Base-by-base conservation (phyloP, 2,329 filamentous ascomycete genomes). In the Botrytis byssoidea region DNA sequence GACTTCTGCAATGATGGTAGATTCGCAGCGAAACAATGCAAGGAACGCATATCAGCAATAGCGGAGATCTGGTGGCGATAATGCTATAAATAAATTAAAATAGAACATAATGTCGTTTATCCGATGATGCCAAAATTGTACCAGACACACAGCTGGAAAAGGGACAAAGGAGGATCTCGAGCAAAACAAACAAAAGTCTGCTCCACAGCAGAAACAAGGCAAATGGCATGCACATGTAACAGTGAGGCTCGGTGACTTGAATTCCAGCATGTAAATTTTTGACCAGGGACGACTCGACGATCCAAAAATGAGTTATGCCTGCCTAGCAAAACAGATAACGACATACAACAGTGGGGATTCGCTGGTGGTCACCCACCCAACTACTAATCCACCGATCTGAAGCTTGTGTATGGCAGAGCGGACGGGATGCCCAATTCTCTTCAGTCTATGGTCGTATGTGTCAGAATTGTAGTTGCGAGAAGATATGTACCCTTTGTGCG, bases 381-480 rank as follows among this genome's bases (percentile, higher is more conserved):
- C 64, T 67, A 67, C 64, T 67, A 67, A 67, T 55, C 64, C 46
- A 67, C 64, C 64, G 64, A 67, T 67, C 64, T 67, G 64, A 67
- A 67, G 64, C 64, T 67, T 67, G 64, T 67, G 64, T 67, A 67
- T 67, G 64, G 64, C 64, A 67, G 64, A 67, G 64, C 64, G 64
- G 64, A 67, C 64, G 64, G 65, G 46, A 55, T 67, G 65, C 65
- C 46, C 65, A 67, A 67, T 67, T 67, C 65, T 67, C 64, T 67
- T 67, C 64, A 67, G 64, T 67, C 64, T 67, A 67, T 67, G 64
- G 65, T 68, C 65, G 46, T 68, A 68, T 68, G 65, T 68, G 32
- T 0, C 0, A 1, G 2, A 3, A 0, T 0, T 4, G 2, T 3
- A 0, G 25, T 18, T 29, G 32, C 55, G n/a, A 25, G 29, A 5